phyloP scores from a whole-genome alignment of 208 protist genomes.

The Trypanosoma grayi region DNA sequence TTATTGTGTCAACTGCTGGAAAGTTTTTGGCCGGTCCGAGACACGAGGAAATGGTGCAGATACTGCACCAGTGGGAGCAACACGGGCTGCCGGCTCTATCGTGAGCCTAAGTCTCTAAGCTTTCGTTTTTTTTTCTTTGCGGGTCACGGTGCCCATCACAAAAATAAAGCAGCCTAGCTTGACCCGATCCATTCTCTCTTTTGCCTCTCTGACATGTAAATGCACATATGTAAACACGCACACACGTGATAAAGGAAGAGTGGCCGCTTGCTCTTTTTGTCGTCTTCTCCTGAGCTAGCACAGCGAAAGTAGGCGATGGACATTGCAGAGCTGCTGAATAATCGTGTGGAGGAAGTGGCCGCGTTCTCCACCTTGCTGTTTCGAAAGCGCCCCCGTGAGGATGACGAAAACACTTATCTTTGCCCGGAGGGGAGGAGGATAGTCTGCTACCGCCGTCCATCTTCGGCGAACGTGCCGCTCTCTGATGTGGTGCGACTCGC shows the following conservation, averaged over 20 bases:
- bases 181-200: too few relatives aligned
- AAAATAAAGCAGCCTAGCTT: too few relatives aligned
- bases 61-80: slow-evolving; percentile 54
- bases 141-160: too few relatives aligned
- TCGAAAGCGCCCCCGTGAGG: slow-evolving; percentile 14
- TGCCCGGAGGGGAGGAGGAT: background rate
- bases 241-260: too few relatives aligned
- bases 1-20: slow-evolving; percentile 61
- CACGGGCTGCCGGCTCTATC: slow-evolving; percentile 43
- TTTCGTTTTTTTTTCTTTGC: background rate
- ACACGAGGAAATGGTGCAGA: slow-evolving; percentile 50
- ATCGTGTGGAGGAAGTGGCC: slow-evolving; percentile 34
- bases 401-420: background rate
- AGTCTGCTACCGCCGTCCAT: slow-evolving; percentile 54
- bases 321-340: slow-evolving; percentile 35
- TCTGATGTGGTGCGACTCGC: slow-evolving; percentile 40
- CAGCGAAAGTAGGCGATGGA: too few relatives aligned
- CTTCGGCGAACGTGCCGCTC: slow-evolving; percentile 61
- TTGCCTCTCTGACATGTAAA: too few relatives aligned
- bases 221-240: too few relatives aligned
- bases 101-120: background rate
- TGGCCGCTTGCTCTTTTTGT: background rate
- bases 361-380: slow-evolving; percentile 37
- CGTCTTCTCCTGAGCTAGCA: too few relatives aligned
- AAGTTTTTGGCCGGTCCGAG: slow-evolving; percentile 51